These are phyloP conservation scores for Neurospora sp. DNA, from an alignment of 2,329 filamentous ascomycete genomes.

Conservation along the genomic window DNA sequence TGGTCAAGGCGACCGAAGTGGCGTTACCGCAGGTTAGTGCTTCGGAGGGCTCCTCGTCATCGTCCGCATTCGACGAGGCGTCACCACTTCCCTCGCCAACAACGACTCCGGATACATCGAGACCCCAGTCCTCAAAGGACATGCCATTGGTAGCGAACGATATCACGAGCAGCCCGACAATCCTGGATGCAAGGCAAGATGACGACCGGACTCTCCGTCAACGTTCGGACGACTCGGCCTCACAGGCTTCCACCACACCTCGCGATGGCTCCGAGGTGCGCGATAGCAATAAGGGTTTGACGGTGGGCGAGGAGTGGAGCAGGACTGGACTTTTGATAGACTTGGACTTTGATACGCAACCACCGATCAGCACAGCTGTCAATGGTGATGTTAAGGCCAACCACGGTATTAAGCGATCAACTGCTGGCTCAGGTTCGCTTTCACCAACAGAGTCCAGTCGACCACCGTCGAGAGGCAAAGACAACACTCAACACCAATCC, in stretches of 20 bases:
- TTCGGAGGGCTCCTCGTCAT: constrained; percentile 30
- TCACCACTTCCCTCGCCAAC: constrained; percentile 28
- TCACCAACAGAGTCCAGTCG: neutral
- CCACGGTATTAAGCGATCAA: neutral
- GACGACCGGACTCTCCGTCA: constrained; percentile 15
- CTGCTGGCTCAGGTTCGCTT: neutral
- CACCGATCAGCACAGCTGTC: neutral
- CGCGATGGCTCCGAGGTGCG: constrained; percentile 5
- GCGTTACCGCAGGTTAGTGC: constrained; percentile 5
- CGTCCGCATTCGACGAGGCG: constrained; percentile 31
- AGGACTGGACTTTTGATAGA: constrained; percentile 16
- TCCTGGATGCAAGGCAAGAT: constrained; percentile 6
- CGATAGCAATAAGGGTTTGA: neutral
- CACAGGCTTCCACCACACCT: constrained; percentile 16
- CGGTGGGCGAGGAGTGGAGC: constrained; percentile 15
- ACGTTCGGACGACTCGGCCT: constrained; percentile 4
- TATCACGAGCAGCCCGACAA: constrained; percentile 2
- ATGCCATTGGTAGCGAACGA: constrained; percentile 15
- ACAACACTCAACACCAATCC: neutral
- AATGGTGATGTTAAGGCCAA: neutral
- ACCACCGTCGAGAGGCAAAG: neutral
- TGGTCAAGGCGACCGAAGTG: constrained; percentile 7
- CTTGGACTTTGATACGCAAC: constrained; percentile 16
- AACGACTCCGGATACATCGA: constrained; percentile 32
- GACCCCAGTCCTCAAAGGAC: constrained; percentile 33